These are phyloP conservation scores for Populus euphratica DNA, from an alignment of 345 rosid genomes.

Conservation along the genomic window DNA sequence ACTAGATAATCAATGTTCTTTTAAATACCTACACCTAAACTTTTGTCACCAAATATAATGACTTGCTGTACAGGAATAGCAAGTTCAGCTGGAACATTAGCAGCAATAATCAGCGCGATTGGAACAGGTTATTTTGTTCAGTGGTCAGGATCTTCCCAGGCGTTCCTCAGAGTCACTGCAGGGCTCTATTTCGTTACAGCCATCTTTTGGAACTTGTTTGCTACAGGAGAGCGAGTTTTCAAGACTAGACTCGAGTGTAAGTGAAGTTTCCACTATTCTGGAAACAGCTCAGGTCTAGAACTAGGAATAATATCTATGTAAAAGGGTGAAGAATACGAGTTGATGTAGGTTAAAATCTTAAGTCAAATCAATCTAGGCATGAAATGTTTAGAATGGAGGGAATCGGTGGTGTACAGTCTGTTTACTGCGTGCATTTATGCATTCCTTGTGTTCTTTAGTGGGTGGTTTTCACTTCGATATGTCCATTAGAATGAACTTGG, in stretches of 20 bases:
- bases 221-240: constrained; percentile 87
- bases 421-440: not conserved
- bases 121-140: constrained; percentile 92
- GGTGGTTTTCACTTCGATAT: not conserved
- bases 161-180: constrained; percentile 74
- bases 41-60: not conserved
- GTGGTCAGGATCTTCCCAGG: constrained; percentile 89
- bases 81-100: constrained; percentile 86
- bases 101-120: constrained; percentile 88
- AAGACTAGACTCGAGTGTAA: constrained; percentile 7
- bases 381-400: not conserved
- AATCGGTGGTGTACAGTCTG: not conserved
- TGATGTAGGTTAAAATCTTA: not conserved
- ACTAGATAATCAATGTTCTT: not conserved
- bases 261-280: not conserved
- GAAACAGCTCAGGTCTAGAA: not conserved
- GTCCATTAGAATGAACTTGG: not conserved
- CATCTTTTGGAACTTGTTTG: constrained; percentile 63
- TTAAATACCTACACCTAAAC: not conserved
- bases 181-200: constrained; percentile 67
- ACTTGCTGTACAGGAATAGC: constrained; percentile 51
- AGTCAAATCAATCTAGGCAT: not conserved
- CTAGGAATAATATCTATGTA: not conserved
- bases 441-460: not conserved
- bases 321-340: not conserved